Conservation (phyloP, 2,329 filamentous ascomycete species). For the Didymella lethalis region DNA sequence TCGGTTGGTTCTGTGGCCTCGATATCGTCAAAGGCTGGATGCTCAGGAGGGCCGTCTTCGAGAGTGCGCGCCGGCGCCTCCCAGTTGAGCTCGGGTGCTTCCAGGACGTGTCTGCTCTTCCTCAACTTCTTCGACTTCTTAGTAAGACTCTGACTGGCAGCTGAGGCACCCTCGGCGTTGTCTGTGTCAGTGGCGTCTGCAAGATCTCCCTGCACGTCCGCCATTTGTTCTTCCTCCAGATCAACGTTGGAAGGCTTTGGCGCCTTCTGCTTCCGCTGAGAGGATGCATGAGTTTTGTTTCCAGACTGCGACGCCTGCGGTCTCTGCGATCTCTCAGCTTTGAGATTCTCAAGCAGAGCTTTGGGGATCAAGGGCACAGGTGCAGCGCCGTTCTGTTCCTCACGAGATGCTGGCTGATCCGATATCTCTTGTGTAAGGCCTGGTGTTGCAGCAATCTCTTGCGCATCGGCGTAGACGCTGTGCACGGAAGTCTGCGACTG, state of each 20-base stretch:
- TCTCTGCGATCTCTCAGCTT: conserved; percentile 3
- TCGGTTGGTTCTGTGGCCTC: not conserved
- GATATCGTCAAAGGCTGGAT: not conserved
- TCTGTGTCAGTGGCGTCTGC: not conserved
- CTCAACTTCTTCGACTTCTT: not conserved
- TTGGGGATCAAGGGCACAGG: conserved; percentile 5
- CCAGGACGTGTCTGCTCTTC: conserved; percentile 3
- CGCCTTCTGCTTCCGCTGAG: not conserved
- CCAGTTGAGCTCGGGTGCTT: not conserved
- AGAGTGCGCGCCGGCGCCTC: not conserved
- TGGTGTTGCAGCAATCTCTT: not conserved
- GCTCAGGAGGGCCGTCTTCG: not conserved
- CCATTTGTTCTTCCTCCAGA: too few species aligned
- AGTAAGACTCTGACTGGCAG: not conserved
- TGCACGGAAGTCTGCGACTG: not conserved
- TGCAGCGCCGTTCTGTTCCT: not conserved
- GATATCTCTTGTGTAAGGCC: conserved; percentile 1
- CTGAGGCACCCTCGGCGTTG: not conserved
- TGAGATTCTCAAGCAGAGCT: conserved; percentile 1
- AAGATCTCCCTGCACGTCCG: not conserved
- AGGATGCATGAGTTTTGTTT: not conserved
- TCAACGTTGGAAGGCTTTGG: not conserved
- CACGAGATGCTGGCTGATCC: not conserved
- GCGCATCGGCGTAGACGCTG: not conserved
- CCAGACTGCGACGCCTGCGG: not conserved